Base-by-base conservation (phyloP, 495 filamentous ascomycete genomes). In the Podospora pseudocomata region DNA sequence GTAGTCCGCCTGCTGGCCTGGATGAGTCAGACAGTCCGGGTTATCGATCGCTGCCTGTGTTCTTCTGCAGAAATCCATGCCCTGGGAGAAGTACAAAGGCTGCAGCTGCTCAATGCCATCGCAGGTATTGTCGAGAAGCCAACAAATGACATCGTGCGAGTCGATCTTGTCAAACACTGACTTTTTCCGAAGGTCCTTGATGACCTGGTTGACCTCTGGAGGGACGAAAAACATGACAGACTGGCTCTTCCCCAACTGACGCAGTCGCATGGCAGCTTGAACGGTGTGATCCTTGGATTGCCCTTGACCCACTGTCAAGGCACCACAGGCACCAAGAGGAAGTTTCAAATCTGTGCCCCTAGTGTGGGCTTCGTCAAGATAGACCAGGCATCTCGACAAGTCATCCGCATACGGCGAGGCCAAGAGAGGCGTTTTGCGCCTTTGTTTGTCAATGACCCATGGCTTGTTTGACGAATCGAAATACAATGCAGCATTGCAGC, bases 81-180 rank as follows among this genome's bases (percentile, higher is more conserved):
- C 88, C 70, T 90, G 87, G 0, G 86, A 79, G 44, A 82, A 80
- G 60, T 85, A 89, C 0, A 90, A 77, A 0, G 84, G 78, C 58
- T 85, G 83, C 0, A 88, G 63, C 23, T 88, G 83, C 65, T 86
- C 81, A 39, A 83, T 87, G 13, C 71, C 80, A 20, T 72, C 76
- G 70, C 88, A 90, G 0, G 88, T 88, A 61, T 89, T 86, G 62
- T 88, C 80, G 0, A 91, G 76, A 5, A 88, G 80, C 88, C 88
- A 90, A 44, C 70, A 66, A 5, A 89, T 77, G 49, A 89, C 84
- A 62, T 89, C 84, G 11, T 75, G 70, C 0, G 84, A 86, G 65
- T 83, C 80, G 27, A 84, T 71, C 0, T 13, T 0, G 6, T 73
- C 63, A 2, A 28, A 16, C 0, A 63, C 55, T 1, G 20, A 65